Evolutionary conservation across 257 asterid species (phyloP), one percentile per base, ranked within the genome.

Genomic region (Prunella vulgaris): DNA sequence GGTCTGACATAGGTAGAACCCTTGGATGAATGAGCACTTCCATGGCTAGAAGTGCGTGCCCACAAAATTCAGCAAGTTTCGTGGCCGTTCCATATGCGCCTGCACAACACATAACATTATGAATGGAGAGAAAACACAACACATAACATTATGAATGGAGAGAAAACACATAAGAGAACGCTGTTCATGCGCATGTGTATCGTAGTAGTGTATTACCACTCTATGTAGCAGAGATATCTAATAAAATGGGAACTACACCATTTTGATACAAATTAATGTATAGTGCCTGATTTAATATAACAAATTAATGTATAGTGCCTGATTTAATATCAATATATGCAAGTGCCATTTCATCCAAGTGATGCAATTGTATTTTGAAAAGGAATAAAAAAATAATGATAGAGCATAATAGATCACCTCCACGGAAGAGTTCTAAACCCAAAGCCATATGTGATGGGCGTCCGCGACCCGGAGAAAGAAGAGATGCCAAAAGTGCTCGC

Each of bases 401-500:
- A 51, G 56, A 44, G 59, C 24, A 27, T 42, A 44, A 53, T 69
- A 32, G 46, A 70, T 79, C 73, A 88, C 97, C 97, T 88, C 76
- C 79, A 15, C 83, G 88, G 62, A 87, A 88, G 77, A 90, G 92
- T 66, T 87, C 84, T 4, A 85, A 84, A 73, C 89, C 77, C 46
- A 74, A 85, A 52, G 88, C 80, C 15, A 90, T 85, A 79, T 90
- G 84, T 4, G 90, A 75, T 18, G 97, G 91, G 49, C 93, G 92
- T 67, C 57, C 77, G 66, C 78, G 80, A 66, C 89, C 84, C 3
- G 92, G 88, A 7, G 97, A 93, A 85, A 87, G 85, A 71, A 93
- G 95, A 74, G 97, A 93, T 40, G 93, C 96, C 82, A 84, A 75
- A 81, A 93, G 95, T 56, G 97, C 96, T 64, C 82, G 96, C 38